A percentile compares a stretch with the other conserved stretches of the same genome.
Conservation (phyloP, 192 early-diverging fungal species). For the Phycomyces blakesleeanus region DNA sequence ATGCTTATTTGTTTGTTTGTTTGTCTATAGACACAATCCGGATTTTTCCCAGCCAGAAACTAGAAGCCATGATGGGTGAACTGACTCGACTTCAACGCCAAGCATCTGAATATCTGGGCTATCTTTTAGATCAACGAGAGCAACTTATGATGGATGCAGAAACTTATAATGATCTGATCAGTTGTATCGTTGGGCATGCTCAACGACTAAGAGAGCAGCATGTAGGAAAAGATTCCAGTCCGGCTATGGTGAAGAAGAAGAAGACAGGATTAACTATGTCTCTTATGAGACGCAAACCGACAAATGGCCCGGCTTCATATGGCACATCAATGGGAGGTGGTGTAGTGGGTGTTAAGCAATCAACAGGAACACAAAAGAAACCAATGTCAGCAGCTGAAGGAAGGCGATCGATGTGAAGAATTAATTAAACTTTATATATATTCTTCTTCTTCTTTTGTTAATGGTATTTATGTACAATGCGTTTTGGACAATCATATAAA, state of each 20-base stretch:
- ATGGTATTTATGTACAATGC: not conserved
- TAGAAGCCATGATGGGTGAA: constrained; percentile 45
- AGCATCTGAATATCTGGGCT: constrained; percentile 48
- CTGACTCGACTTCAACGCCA: constrained; percentile 46
- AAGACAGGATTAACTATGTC: constrained; percentile 11
- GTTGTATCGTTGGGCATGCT: constrained; percentile 54
- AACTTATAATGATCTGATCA: constrained; percentile 58
- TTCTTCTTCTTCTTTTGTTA: constrained; percentile 10
- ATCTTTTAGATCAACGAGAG: constrained; percentile 57
- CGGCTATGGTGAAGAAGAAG: constrained; percentile 36
- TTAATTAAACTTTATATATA: not conserved
- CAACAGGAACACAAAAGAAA: constrained; percentile 7
- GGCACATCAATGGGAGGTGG: constrained; percentile 34
- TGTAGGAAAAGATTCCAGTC: constrained; percentile 29
- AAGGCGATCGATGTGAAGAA: constrained; percentile 19
- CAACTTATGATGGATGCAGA: constrained; percentile 60
- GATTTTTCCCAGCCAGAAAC: constrained; percentile 43
- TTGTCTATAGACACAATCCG: constrained; percentile 49
- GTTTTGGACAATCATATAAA: not conserved
- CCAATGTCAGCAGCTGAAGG: constrained; percentile 6
- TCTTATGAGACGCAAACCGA: constrained; percentile 16
- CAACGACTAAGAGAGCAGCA: constrained; percentile 36
- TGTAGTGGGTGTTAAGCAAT: constrained; percentile 28
- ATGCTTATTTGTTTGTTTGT: no score
- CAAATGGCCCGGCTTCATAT: not conserved